phyloP scores from a whole-genome alignment of 1,284 basidiomycete species.

The Ceratobasidium sp. region DNA sequence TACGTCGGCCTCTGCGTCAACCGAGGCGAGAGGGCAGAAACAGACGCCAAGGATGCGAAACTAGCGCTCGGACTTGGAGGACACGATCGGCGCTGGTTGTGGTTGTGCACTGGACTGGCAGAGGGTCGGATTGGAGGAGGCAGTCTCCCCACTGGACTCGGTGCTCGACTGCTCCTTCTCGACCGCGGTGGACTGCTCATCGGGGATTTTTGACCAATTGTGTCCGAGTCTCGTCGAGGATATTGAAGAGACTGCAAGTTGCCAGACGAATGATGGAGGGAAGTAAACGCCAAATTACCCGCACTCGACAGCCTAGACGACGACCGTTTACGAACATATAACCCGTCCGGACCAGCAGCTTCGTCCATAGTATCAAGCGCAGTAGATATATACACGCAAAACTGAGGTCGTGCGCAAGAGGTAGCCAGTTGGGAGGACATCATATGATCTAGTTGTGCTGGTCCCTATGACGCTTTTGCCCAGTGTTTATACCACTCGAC shows the following conservation, averaged over 20 bases:
- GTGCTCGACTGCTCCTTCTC: conserved; percentile 19
- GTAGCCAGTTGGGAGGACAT: too few species aligned
- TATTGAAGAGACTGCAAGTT: not conserved
- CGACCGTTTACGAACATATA: not conserved
- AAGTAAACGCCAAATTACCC: conserved; percentile 3
- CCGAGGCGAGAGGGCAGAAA: not conserved
- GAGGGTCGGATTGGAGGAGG: not conserved
- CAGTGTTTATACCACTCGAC: too few species aligned
- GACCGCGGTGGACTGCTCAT: conserved; percentile 26
- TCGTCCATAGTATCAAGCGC: not conserved
- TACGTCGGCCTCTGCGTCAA: not conserved
- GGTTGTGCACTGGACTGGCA: not conserved
- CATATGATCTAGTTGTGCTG: too few species aligned
- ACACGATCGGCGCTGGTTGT: conserved; percentile 24
- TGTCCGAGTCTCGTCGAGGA: not conserved
- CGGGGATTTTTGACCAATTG: not conserved
- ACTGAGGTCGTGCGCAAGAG: not conserved
- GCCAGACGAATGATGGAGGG: not conserved
- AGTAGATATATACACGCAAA: not conserved
- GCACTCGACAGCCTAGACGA: not conserved
- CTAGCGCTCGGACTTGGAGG: conserved; percentile 35
- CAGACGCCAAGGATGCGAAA: conserved; percentile 4
- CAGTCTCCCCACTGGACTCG: conserved; percentile 11
- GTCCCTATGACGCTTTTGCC: too few species aligned
- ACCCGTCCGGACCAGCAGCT: not conserved